Conservation (phyloP, 2,329 filamentous ascomycete genomes). For the Hypomyces perniciosus region DNA sequence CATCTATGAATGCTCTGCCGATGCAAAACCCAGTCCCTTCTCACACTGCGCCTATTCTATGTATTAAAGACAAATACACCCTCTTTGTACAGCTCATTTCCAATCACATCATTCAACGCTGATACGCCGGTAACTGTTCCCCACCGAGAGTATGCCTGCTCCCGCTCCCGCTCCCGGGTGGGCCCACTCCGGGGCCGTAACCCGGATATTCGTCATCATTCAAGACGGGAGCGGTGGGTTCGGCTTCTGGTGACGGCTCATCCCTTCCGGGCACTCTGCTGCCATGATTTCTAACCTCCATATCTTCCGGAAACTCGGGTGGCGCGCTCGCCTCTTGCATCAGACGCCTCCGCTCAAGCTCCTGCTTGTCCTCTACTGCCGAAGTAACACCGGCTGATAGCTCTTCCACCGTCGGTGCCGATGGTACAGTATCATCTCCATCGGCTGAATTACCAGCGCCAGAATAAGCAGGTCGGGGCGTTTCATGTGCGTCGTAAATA, state of each 20-base stretch:
- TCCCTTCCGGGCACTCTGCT: slow-evolving; percentile 21
- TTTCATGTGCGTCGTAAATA: slow-evolving; percentile 44
- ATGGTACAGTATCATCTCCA: slow-evolving; percentile 26
- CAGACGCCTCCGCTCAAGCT: slow-evolving; percentile 63
- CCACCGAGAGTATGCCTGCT: slow-evolving; percentile 13
- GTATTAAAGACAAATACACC: neutral
- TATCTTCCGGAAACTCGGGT: slow-evolving; percentile 50
- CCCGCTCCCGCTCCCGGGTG: slow-evolving; percentile 13
- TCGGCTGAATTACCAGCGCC: slow-evolving; percentile 12
- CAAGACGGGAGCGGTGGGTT: slow-evolving; percentile 55
- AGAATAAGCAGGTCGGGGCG: slow-evolving; percentile 21
- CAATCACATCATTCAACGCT: slow-evolving; percentile 24
- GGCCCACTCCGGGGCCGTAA: slow-evolving; percentile 22
- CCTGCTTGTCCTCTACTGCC: slow-evolving; percentile 66
- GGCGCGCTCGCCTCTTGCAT: slow-evolving; percentile 60
- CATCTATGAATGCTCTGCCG: neutral
- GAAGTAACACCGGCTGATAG: slow-evolving; percentile 20
- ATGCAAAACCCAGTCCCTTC: too few relatives aligned
- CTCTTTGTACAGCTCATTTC: neutral
- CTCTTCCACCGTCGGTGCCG: slow-evolving; percentile 43
- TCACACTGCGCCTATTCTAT: neutral
- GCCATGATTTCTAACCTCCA: slow-evolving; percentile 30
- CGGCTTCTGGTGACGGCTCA: slow-evolving; percentile 20
- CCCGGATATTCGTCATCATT: slow-evolving; percentile 44
- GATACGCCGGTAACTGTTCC: slow-evolving; percentile 36